Evolutionary conservation across 192 early-diverging fungal genomes (phyloP), one percentile per base, ranked within the genome.

Genomic region (Coemansia sp.): DNA sequence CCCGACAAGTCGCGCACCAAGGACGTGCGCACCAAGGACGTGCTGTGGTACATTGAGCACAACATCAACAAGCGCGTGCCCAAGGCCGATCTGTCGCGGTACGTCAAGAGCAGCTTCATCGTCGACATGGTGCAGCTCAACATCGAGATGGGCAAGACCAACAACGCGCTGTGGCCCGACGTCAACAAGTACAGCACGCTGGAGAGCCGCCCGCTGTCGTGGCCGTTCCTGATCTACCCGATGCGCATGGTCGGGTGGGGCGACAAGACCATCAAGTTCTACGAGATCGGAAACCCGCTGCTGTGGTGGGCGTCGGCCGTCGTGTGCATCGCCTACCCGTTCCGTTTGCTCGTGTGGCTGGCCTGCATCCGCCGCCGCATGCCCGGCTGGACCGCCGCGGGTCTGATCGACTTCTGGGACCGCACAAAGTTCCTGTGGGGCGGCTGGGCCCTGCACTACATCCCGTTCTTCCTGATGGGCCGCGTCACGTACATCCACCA

Each of bases 401-500:
- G 51, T 50, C 78, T 84, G 60, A 53, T 78, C 29, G 67, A 85
- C 33, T 69, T 87, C 38, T 72, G 80, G 54, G 73, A 78, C 51
- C 74, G 74, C 17, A 78, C 79, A 26, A 90, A 90, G 27, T 94
- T 94, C 78, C 80, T 96, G 57, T 85, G 88, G 52, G 55, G 91
- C 36, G 86, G 81, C 22, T 98, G 91, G 87, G 56, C 75, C 15
- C 65, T 95, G 50, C 94, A 97, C n/a, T 97, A 90, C 65, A 26
- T 90, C 9, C 94, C 95, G 27, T 96, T 95, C 79, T 94, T 89
- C 64, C 50, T 92, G 35, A 91, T 93, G 89, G 93, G 91, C 18
- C 85, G 95, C 30, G 83, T 87, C 43, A 80, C 94, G 5, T 98
- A 95, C 68, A 62, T 98, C 52, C 95, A 98, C 77, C 95, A 98